These are phyloP conservation scores for Arabis hirsuta DNA, from an alignment of 345 rosid species.

Conservation along the genomic window DNA sequence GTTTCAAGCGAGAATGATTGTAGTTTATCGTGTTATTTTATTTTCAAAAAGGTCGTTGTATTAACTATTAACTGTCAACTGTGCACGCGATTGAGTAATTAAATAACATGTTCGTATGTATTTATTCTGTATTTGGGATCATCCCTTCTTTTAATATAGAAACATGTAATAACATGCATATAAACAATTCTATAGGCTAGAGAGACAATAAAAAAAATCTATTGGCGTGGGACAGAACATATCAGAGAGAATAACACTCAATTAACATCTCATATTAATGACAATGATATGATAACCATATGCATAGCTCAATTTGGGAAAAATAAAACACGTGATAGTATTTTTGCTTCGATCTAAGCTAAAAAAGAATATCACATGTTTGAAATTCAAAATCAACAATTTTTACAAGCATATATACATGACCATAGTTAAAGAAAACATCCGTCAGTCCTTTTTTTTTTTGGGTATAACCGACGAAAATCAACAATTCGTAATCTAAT, in stretches of 20 bases:
- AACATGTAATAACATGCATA: conserved; percentile 13
- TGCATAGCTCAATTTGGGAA: too few species aligned
- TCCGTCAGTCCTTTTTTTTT: too few species aligned
- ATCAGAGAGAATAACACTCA: neutral
- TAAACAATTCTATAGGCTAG: conserved; percentile 6
- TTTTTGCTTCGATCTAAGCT: neutral
- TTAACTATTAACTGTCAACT: neutral
- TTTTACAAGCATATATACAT: neutral
- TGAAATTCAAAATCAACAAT: neutral
- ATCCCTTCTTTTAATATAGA: neutral
- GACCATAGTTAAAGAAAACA: too few species aligned
- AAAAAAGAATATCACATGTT: neutral
- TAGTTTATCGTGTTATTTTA: neutral
- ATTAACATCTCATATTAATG: neutral
- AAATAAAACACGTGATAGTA: too few species aligned
- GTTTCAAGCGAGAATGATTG: neutral
- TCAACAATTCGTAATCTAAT: too few species aligned
- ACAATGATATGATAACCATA: neutral
- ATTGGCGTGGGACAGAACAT: conserved; percentile 20
- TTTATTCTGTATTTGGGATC: neutral
- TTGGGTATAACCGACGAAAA: too few species aligned
- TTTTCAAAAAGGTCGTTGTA: neutral
- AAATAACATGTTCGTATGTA: neutral
- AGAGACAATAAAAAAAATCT: neutral
- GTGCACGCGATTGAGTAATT: conserved; percentile 15